A percentile compares a stretch with the other conserved stretches of the same genome.
Evolutionary conservation across 73 alveolate species (phyloP).

Genomic region (Paramecium octaurelia): DNA sequence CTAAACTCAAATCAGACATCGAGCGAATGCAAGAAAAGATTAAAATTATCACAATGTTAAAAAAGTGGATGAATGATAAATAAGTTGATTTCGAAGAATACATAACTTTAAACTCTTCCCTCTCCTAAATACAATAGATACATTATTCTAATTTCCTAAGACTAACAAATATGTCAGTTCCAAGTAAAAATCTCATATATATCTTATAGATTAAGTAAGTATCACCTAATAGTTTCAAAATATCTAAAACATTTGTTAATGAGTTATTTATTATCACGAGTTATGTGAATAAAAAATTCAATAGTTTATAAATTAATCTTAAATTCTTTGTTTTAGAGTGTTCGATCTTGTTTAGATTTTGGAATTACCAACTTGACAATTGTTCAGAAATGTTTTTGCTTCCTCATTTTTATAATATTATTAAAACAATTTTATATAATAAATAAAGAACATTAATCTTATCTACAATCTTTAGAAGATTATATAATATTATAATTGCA

Average conservation of each 20-base stretch:
- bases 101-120: not conserved
- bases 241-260: not conserved
- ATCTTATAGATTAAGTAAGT: not conserved
- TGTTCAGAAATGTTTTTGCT: not conserved
- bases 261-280: not conserved
- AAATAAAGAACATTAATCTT: not conserved
- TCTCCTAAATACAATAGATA: not conserved
- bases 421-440: not conserved
- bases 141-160: not conserved
- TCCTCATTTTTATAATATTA: not conserved
- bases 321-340: not conserved
- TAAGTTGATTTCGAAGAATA: not conserved
- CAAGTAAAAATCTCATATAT: not conserved
- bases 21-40: not conserved
- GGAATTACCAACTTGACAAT: not conserved
- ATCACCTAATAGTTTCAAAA: not conserved
- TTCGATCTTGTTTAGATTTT: not conserved
- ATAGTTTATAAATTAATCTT: not conserved
- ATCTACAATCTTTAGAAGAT: not conserved
- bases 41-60: not conserved
- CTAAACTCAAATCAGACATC: not conserved
- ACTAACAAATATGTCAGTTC: not conserved
- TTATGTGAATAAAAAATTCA: not conserved
- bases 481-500: not conserved
- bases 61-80: not conserved